Conservation (phyloP, 2,329 filamentous ascomycete species). For the Hawksworthiomyces lignivorus region DNA sequence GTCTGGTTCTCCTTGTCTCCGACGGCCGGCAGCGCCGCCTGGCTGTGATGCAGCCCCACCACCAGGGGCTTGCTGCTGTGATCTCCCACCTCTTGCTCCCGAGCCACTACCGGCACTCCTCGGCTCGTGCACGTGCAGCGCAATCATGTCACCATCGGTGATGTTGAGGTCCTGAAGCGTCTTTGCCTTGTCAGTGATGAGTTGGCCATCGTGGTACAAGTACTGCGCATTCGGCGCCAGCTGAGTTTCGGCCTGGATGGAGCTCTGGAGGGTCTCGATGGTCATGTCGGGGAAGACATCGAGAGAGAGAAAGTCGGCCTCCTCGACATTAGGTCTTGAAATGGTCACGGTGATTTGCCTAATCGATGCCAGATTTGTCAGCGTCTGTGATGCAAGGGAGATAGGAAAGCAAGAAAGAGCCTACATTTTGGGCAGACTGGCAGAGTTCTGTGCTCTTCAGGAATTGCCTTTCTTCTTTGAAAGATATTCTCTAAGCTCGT, state of each 20-base stretch:
- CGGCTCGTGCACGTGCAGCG: conserved; percentile 64
- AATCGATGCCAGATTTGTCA: too few relatives aligned
- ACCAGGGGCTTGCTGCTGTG: conserved; percentile 21
- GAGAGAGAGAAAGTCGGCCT: conserved; percentile 70
- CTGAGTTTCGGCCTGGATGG: conserved; percentile 75
- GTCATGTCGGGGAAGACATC: conserved; percentile 80
- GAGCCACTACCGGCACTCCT: background rate
- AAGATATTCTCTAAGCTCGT: too few relatives aligned
- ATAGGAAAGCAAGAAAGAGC: background rate
- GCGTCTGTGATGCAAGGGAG: too few relatives aligned
- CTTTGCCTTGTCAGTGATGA: conserved; percentile 68
- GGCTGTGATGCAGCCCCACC: conserved; percentile 32
- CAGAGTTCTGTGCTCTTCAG: too few relatives aligned
- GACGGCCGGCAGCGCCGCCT: conserved; percentile 22
- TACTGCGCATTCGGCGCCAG: conserved; percentile 68
- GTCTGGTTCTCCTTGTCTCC: conserved; percentile 41
- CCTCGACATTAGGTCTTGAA: conserved; percentile 62
- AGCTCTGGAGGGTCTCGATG: conserved; percentile 75
- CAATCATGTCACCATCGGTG: conserved; percentile 85
- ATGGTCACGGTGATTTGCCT: conserved; percentile 88
- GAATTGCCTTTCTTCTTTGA: too few relatives aligned
- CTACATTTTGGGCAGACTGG: conserved; percentile 8
- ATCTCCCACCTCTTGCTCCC: background rate
- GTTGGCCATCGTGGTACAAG: conserved; percentile 82
- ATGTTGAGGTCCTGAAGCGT: conserved; percentile 78